Evolutionary conservation across 192 early-diverging fungal genomes (phyloP), one percentile per base, ranked within the genome.

Genomic region (Coemansia sp.): DNA sequence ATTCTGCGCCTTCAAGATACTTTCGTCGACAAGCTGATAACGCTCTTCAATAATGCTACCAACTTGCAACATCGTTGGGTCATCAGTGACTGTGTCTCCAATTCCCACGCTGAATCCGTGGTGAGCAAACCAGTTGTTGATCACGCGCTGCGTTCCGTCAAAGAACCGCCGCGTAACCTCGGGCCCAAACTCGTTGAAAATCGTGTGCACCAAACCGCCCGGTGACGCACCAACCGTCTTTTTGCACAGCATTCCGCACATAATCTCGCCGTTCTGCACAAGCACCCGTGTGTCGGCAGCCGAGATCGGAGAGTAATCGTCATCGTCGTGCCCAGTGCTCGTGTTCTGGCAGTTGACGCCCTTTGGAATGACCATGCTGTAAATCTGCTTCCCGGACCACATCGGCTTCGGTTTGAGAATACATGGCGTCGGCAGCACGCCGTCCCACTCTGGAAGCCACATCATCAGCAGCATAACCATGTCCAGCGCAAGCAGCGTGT

Each of bases 331-430:
- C 11, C 85, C 87, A 28, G 81, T 85, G 68, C 91, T 88, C 62
- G 83, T 83, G 22, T 88, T 87, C 33, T 83, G 67, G 67, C 93
- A 87, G 78, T 99, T 99, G 76, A 95, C 94, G 46, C 92, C 92
- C 69, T 89, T 90, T 12, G 91, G 90, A 56, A 93, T 92, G n/a
- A 97, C 84, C 82, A 98, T 83, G 73, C 87, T 89, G 56, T 96
- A 67, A 51, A 99, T 88, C 71, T 99, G 97, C 74, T 99, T 99
- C 55, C 94, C 95, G 1, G 95, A 91, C 97, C 97, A 99, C 58
- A 98, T 69, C n/a, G 92, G 94, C 63, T 91, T 86, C 18, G 97
- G 97, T 71, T 97, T 98, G 4, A 97, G 51, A 45, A 99, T 95
- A 19, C 90, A 88, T n/a, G 97, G 97, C 48, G 84, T 84, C 11